phyloP scores from a whole-genome alignment of 2,329 filamentous ascomycete genomes.

The Exutisphaerella laricina region DNA sequence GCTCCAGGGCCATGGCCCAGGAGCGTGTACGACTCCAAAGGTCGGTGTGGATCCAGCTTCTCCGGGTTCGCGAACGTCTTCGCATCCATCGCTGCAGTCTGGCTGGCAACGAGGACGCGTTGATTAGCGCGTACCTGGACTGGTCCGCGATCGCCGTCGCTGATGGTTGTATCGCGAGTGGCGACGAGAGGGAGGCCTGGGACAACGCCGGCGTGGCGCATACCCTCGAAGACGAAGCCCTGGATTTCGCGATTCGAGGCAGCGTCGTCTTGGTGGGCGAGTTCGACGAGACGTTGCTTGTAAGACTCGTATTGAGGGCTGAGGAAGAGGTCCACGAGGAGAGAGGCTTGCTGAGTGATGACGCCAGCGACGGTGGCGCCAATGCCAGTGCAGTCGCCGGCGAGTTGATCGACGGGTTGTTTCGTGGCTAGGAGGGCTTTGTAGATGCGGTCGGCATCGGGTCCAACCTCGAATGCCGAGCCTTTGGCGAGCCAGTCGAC shows the following conservation, averaged over 20 bases:
- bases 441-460: slow-evolving; percentile 49
- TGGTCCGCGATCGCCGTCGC: slow-evolving; percentile 45
- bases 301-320: slow-evolving; percentile 46
- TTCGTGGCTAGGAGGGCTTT: slow-evolving; percentile 45
- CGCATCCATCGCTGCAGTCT: slow-evolving; percentile 40
- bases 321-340: slow-evolving; percentile 51
- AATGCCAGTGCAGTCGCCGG: slow-evolving; percentile 48
- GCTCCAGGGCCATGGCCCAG: slow-evolving; percentile 40
- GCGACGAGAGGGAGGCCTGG: slow-evolving; percentile 50
- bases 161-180: slow-evolving; percentile 38
- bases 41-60: slow-evolving; percentile 40
- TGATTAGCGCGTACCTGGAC: slow-evolving; percentile 43
- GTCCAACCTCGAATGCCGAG: slow-evolving; percentile 45
- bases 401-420: slow-evolving; percentile 45
- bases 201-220: slow-evolving; percentile 49
- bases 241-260: slow-evolving; percentile 45
- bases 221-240: slow-evolving; percentile 52
- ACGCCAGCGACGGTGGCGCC: slow-evolving; percentile 47
- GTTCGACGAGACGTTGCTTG: slow-evolving; percentile 48
- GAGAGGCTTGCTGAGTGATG: slow-evolving; percentile 49
- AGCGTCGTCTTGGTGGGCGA: slow-evolving; percentile 42
- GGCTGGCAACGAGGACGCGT: slow-evolving; percentile 42
- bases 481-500: slow-evolving; percentile 47
- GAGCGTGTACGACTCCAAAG: slow-evolving; percentile 35
- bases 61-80: slow-evolving; percentile 39